A percentile compares a stretch with the other conserved stretches of the same genome.
Evolutionary conservation across 352 stramenopile species (phyloP).

Genomic region (Halophytophthora batemanensis): DNA sequence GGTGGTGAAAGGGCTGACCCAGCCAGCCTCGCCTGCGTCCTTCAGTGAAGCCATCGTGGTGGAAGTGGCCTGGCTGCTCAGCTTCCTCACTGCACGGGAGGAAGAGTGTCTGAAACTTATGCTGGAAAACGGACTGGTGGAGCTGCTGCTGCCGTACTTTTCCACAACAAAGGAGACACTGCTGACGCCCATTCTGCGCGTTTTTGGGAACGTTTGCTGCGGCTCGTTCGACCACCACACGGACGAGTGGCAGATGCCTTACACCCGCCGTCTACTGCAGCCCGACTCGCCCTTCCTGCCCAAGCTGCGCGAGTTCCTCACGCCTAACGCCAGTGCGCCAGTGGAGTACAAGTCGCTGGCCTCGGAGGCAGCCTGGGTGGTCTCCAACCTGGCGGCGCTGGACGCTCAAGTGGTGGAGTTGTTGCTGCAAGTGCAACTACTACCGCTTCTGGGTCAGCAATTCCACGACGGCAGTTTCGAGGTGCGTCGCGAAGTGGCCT

Average conservation of each 20-base stretch:
- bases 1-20: conserved; percentile 33
- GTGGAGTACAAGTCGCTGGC: conserved; percentile 35
- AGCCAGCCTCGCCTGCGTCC: conserved; percentile 16
- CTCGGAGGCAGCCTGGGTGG: conserved; percentile 66
- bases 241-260: conserved; percentile 69
- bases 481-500: conserved; percentile 69
- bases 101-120: conserved; percentile 64
- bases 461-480: conserved; percentile 66
- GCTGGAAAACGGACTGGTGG: conserved; percentile 53
- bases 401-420: conserved; percentile 52
- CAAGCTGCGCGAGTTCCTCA: conserved; percentile 58
- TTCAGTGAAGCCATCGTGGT: conserved; percentile 60
- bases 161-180: conserved; percentile 55
- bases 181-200: conserved; percentile 69
- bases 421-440: conserved; percentile 45
- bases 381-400: conserved; percentile 72
- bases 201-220: conserved; percentile 82
- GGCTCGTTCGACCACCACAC: conserved; percentile 64
- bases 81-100: conserved; percentile 82
- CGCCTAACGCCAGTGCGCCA: conserved; percentile 13
- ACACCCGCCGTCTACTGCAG: conserved; percentile 41
- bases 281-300: conserved; percentile 51
- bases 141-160: conserved; percentile 60
- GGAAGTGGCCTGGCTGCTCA: conserved; percentile 83
- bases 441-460: conserved; percentile 51